Percentiles rank a stretch among this genome's conserved stretches.
Evolutionary conservation across 1,284 basidiomycete genomes (phyloP).

Genomic region (Hymenochaete sp.): DNA sequence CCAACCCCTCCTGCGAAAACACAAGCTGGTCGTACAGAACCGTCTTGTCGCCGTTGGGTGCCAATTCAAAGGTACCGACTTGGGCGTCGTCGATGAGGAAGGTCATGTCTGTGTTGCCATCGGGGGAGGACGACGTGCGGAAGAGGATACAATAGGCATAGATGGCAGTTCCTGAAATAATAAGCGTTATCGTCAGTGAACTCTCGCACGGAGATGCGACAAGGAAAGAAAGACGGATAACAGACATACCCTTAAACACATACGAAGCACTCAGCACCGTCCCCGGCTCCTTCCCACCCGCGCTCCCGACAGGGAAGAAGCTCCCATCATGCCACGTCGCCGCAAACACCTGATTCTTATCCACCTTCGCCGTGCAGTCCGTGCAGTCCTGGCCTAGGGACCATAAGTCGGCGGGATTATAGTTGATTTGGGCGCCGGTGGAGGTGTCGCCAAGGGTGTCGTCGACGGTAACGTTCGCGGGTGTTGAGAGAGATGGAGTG

Average conservation of each 20-base stretch:
- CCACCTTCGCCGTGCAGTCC: neutral
- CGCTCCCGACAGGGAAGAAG: neutral
- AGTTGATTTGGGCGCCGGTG: constrained; percentile 12
- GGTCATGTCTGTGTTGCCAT: constrained; percentile 14
- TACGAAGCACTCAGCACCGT: constrained; percentile 6
- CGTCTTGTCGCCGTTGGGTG: constrained; percentile 4
- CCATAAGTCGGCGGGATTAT: constrained; percentile 6
- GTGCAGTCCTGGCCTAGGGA: neutral
- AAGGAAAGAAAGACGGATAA: no score
- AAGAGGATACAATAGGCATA: constrained; percentile 14
- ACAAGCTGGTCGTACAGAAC: constrained; percentile 4
- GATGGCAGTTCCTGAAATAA: constrained; percentile 10
- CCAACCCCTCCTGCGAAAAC: neutral
- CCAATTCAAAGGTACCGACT: neutral
- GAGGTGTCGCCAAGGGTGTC: constrained; percentile 10
- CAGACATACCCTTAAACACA: constrained; percentile 8
- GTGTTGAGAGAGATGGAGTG: neutral
- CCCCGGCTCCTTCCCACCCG: constrained; percentile 1
- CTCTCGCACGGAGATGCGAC: neutral
- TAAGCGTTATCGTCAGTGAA: neutral
- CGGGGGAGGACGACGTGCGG: neutral
- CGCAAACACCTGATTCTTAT: neutral
- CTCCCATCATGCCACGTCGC: constrained; percentile 9
- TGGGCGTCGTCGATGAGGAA: constrained; percentile 9
- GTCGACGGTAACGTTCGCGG: constrained; percentile 13